Base-by-base conservation (phyloP, 1,284 basidiomycete genomes). In the Tremellales sp. region DNA sequence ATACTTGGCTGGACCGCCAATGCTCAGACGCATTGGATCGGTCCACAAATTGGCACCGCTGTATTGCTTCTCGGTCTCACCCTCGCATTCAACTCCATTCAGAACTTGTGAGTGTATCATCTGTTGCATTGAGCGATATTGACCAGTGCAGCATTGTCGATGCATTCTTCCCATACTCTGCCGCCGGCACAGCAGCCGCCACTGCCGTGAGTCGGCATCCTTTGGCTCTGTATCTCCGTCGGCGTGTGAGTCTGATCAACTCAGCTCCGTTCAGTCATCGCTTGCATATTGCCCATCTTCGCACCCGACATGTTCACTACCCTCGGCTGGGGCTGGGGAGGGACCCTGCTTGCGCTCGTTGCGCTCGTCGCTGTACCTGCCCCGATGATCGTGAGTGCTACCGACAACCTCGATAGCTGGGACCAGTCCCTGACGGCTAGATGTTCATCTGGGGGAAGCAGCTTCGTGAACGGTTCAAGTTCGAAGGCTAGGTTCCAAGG, bases 251-350 rank as follows among this genome's bases (percentile, higher is more conserved):
- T 13, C 7, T 21, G 36, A 8, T 39, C 45, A 33, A 5, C 45
- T 17, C 55, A 69, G 61, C 23, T 56, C 0, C 66, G 77, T 2
- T 70, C 66, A 3, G 45, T 76, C 13, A 44, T 72, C 1, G 77
- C 75, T 2, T 73, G 72, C 24, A 56, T 73, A 6, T 64, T 79
- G 17, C 77, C 77, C 11, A 63, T 77, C 24, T 76, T 76, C 48
- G 59, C 64, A 0, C 62, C 71, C 0, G 60, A 71, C 27, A 64
- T 79, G 63, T 78, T 76, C 48, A 51, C 57, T n/a, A 62, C 51
- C n/a, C 58, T 77, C 5, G 75, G 73, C 2, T 79, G 75, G 65
- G 77, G 75, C 1, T 74, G 70, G 67, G 76, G 75, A 2, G 65
- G 62, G 0, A 74, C 72, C 0, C 39, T 78, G 3, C 54, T 79